These are phyloP conservation scores for Spongispora temasekensis DNA, from an alignment of 1,284 basidiomycete species.

Conservation along the genomic window DNA sequence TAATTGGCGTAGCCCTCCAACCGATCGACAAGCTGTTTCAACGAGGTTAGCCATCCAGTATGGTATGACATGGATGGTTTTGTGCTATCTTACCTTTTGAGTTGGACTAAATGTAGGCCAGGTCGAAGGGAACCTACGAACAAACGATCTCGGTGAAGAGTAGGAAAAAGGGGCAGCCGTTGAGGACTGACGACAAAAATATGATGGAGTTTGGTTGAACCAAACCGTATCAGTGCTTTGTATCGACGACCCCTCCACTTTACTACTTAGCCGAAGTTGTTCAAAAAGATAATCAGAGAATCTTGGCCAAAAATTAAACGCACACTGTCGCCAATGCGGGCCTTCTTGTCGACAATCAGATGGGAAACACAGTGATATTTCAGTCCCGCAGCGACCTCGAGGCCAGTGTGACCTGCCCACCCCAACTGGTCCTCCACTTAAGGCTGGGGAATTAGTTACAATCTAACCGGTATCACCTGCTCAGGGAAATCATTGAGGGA, in stretches of 20 bases:
- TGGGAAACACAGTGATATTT: conserved; percentile 37
- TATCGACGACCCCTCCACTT: conserved; percentile 39
- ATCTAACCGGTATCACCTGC: conserved; percentile 16
- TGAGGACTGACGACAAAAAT: conserved; percentile 27
- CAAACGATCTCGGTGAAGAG: not conserved
- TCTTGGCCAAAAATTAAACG: too few species aligned
- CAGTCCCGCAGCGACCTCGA: conserved; percentile 39
- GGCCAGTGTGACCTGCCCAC: conserved; percentile 40
- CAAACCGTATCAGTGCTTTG: conserved; percentile 31
- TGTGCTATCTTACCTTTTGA: conserved; percentile 25
- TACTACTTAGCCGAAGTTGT: too few species aligned
- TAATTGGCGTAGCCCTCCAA: conserved; percentile 56
- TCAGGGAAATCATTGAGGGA: conserved; percentile 49
- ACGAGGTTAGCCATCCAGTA: not conserved
- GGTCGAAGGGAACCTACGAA: conserved; percentile 36
- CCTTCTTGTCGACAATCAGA: conserved; percentile 39
- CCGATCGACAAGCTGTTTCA: conserved; percentile 54
- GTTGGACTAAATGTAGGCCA: conserved; percentile 44
- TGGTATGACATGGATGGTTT: not conserved
- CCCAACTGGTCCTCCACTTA: too few species aligned
- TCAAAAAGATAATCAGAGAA: not conserved
- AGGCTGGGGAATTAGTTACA: too few species aligned
- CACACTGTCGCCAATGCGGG: conserved; percentile 38
- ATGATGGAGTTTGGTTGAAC: conserved; percentile 29
- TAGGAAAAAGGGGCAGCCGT: not conserved